phyloP scores from a whole-genome alignment of 148 eudicot species.

The Salicornia ramosissima region DNA sequence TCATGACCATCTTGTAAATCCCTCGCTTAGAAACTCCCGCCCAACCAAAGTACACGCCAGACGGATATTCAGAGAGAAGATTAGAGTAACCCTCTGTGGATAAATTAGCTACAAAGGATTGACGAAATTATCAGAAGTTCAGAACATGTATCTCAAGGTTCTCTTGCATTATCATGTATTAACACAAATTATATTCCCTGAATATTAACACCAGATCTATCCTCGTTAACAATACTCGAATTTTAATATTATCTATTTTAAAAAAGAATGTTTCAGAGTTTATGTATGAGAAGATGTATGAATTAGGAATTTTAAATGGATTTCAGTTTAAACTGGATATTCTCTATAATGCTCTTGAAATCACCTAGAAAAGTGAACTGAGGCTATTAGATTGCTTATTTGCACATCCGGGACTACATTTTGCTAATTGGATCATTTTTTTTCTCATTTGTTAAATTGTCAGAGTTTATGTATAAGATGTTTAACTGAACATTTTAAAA shows the following conservation, averaged over 20 bases:
- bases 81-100: constrained; percentile 60
- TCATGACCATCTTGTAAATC: constrained; percentile 95
- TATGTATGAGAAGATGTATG: no score
- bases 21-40: constrained; percentile 66
- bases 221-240: no score
- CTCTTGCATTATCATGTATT: background rate
- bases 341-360: no score
- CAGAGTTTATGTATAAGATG: background rate
- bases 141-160: background rate
- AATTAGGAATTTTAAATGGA: background rate
- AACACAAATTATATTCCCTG: no score
- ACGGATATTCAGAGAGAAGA: constrained; percentile 66
- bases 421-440: no score
- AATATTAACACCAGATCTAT: no score
- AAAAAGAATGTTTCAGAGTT: background rate
- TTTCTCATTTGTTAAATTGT: no score
- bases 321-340: no score
- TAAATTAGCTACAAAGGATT: constrained; percentile 56
- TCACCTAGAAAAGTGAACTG: no score
- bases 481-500: background rate
- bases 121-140: constrained; percentile 3
- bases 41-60: constrained; percentile 97
- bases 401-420: no score
- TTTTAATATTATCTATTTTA: no score
- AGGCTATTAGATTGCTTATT: no score